A percentile compares a stretch with the other conserved stretches of the same genome.
Conservation (phyloP, 805 yeast genomes). For the Millerozyma miso region DNA sequence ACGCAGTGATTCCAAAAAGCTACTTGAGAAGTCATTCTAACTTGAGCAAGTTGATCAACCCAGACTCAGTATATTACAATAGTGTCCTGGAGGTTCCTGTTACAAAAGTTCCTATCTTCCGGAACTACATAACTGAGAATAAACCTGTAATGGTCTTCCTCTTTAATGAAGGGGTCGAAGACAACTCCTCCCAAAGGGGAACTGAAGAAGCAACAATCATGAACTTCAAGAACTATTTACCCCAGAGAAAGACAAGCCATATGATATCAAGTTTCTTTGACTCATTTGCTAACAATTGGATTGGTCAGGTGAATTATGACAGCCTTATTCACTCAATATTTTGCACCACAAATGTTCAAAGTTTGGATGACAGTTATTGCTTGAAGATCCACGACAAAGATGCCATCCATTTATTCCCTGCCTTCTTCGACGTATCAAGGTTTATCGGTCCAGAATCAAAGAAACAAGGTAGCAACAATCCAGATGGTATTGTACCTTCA, state of each 20-base stretch:
- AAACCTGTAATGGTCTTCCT: slow-evolving; percentile 37
- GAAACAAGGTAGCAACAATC: neutral
- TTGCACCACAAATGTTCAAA: slow-evolving; percentile 32
- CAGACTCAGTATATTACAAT: slow-evolving; percentile 9
- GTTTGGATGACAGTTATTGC: slow-evolving; percentile 31
- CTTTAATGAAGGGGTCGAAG: slow-evolving; percentile 7
- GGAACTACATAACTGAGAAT: slow-evolving; percentile 16
- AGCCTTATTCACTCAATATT: slow-evolving; percentile 38
- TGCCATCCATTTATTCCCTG: slow-evolving; percentile 22
- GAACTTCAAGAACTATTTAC: slow-evolving; percentile 19
- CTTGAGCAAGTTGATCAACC: slow-evolving; percentile 2
- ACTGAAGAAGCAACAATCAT: slow-evolving; percentile 14
- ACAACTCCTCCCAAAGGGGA: neutral
- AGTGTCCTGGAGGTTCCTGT: slow-evolving; percentile 9
- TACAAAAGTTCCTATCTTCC: slow-evolving; percentile 21
- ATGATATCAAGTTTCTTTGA: slow-evolving; percentile 36
- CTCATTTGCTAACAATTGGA: slow-evolving; percentile 39
- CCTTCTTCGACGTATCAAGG: slow-evolving; percentile 8
- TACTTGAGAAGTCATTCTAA: slow-evolving; percentile 7
- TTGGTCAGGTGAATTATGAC: slow-evolving; percentile 22
- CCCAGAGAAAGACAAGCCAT: slow-evolving; percentile 4
- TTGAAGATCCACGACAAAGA: slow-evolving; percentile 29
- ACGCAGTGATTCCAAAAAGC: slow-evolving; percentile 33
- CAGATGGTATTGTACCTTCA: neutral
- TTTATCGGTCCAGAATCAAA: neutral